phyloP scores from a whole-genome alignment of 768 basidiomycete genomes.

The Obba rivulosa region DNA sequence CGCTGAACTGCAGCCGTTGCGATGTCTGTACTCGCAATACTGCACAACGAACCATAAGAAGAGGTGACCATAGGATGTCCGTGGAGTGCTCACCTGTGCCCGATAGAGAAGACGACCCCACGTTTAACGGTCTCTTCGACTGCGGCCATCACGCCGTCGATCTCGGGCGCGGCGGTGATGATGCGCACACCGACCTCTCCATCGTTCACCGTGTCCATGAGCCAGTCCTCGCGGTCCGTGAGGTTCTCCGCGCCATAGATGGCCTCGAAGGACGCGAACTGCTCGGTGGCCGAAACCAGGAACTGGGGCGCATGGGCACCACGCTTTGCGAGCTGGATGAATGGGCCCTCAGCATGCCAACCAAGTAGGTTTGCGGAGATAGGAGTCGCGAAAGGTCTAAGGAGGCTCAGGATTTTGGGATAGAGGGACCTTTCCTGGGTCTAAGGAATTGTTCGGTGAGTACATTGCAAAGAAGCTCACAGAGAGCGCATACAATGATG shows the following conservation, averaged over 20 bases:
- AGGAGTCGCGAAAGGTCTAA: conserved; percentile 61
- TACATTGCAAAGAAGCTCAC: background rate
- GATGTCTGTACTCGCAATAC: conserved; percentile 68
- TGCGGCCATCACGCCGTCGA: conserved; percentile 73
- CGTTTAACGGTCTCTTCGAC: conserved; percentile 53
- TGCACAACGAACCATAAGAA: conserved; percentile 20
- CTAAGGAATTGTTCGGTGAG: conserved; percentile 29
- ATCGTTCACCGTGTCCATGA: conserved; percentile 36
- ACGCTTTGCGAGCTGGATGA: conserved; percentile 75
- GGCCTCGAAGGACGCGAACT: conserved; percentile 63
- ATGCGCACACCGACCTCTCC: conserved; percentile 58
- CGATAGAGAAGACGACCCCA: conserved; percentile 80
- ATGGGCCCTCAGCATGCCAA: conserved; percentile 91
- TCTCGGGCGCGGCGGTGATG: conserved; percentile 84
- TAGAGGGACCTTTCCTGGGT: conserved; percentile 76
- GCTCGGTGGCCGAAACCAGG: conserved; percentile 57
- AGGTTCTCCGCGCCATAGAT: conserved; percentile 70
- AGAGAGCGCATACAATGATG: conserved; percentile 47
- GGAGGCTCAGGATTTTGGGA: conserved; percentile 60
- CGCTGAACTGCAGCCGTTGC: conserved; percentile 65
- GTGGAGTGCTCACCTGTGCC: conserved; percentile 62
- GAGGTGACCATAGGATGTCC: background rate
- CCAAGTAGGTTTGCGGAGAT: conserved; percentile 73
- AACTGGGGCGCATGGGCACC: conserved; percentile 75
- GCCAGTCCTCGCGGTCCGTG: conserved; percentile 60